A percentile compares a stretch with the other conserved stretches of the same genome.
These are phyloP conservation scores for Ceratocystis cacaofunesta DNA, from an alignment of 2,329 filamentous ascomycete species.

Conservation along the genomic window DNA sequence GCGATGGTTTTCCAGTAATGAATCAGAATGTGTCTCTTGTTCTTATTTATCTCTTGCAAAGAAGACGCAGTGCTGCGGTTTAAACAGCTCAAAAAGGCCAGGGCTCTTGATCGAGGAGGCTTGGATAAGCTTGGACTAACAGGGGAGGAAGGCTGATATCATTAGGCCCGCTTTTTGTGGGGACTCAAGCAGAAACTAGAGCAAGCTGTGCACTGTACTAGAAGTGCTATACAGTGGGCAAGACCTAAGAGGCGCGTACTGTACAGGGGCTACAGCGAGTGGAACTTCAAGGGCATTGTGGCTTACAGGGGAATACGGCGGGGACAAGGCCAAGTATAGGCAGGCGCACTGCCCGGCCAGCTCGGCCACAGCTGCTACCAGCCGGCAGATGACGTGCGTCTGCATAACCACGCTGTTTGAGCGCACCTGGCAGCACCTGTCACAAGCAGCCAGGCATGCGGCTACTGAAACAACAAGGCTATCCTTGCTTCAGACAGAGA, in stretches of 20 bases:
- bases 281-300: no score
- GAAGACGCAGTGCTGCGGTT: neutral
- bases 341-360: neutral
- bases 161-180: neutral
- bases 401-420: neutral
- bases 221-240: no score
- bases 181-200: neutral
- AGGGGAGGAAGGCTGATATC: constrained; percentile 1
- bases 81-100: constrained; percentile 4
- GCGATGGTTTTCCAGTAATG: neutral
- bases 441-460: neutral
- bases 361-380: neutral
- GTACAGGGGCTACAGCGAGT: no score
- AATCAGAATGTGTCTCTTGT: neutral
- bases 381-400: neutral
- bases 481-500: neutral
- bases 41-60: neutral
- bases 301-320: no score
- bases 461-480: neutral
- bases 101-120: neutral
- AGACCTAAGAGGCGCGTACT: no score
- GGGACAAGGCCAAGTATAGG: neutral
- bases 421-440: neutral
- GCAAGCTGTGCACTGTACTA: no score
- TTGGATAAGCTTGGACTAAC: neutral